Base-by-base conservation (phyloP, 176 grass and related monocot species). In the sorghum (Sorghum bicolor) region DNA sequence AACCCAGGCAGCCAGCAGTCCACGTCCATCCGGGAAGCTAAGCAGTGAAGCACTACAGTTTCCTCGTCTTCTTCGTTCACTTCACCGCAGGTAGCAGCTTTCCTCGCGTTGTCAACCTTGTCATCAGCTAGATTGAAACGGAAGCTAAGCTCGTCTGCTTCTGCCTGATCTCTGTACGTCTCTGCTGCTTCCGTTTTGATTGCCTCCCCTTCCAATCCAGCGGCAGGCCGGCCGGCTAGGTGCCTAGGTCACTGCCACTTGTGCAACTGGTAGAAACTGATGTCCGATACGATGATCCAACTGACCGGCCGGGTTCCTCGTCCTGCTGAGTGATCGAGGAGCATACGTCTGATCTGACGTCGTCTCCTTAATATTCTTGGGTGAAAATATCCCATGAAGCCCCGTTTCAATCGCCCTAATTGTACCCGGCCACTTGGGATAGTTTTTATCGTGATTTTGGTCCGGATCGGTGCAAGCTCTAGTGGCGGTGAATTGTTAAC, bases 401-500 rank as follows among this genome's bases (percentile, higher is more conserved):
- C 61, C 24, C 34, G n/a, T 67, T 58, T 22, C 67, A 13, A n/a
- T 31, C 36, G 12, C 14, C 43, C 72, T 32, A 38, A 65, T 76
- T 52, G 30, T 50, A 10, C 30, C 20, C 60, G n/a, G 60, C 68
- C 82, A 39, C 36, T 30, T 65, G 69, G 43, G 22, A 24, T 44
- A 82, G 32, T 10, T 16, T 16, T 11, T 47, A 24, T 61, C 7
- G 48, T 28, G 8, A 24, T 62, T 72, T 83, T 72, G 53, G 30
- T 53, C 77, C 63, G 37, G 16, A 24, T 9, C 19, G 53, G 0
- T 10, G 29, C 38, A 82, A 82, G n/a, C n/a, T n/a, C n/a, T n/a
- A n/a, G 64, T 75, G 48, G 36, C 34, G 71, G 71, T 53, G 50
- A 85, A 85, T 80, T 29, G 53, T 72, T 80, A 90, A 76, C 83